Conservation (phyloP, 2,329 filamentous ascomycete species). For the Hypoxylon sp. region DNA sequence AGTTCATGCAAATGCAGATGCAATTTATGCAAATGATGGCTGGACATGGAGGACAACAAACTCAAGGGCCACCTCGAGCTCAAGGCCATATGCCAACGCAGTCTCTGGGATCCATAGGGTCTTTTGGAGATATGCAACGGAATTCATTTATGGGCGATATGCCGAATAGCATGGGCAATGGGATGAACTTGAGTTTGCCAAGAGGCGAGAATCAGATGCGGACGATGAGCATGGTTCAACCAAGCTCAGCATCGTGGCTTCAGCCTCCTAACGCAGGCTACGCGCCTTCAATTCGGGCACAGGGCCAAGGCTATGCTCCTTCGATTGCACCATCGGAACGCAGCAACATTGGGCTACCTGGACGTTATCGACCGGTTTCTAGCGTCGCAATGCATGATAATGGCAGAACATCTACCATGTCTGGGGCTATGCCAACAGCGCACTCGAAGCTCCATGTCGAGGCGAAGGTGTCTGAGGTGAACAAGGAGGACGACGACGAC, state of each 20-base stretch:
- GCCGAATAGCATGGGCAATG: slow-evolving; percentile 58
- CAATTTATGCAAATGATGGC: slow-evolving; percentile 91
- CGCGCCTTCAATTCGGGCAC: slow-evolving; percentile 65
- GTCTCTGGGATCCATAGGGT: slow-evolving; percentile 62
- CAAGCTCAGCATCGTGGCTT: slow-evolving; percentile 72
- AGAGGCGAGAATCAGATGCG: slow-evolving; percentile 67
- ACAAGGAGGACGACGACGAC: slow-evolving; percentile 69
- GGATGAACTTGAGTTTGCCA: slow-evolving; percentile 62
- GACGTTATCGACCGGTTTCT: slow-evolving; percentile 91
- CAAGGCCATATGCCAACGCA: slow-evolving; percentile 60
- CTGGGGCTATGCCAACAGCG: slow-evolving; percentile 59
- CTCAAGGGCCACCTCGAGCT: slow-evolving; percentile 48
- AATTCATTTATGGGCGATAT: slow-evolving; percentile 53
- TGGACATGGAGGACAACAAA: slow-evolving; percentile 53
- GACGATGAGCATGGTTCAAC: slow-evolving; percentile 88
- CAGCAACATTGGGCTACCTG: slow-evolving; percentile 91
- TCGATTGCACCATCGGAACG: slow-evolving; percentile 97
- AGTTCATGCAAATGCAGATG: slow-evolving; percentile 96
- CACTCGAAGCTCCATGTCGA: slow-evolving; percentile 58
- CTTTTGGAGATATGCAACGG: slow-evolving; percentile 55
- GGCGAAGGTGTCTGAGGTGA: slow-evolving; percentile 59
- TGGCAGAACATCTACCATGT: slow-evolving; percentile 61
- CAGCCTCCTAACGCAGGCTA: slow-evolving; percentile 62
- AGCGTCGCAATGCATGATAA: slow-evolving; percentile 64
- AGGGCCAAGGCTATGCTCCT: slow-evolving; percentile 78